Evolutionary conservation across 768 basidiomycete species (phyloP).

Genomic region (Pisolithus orientalis): DNA sequence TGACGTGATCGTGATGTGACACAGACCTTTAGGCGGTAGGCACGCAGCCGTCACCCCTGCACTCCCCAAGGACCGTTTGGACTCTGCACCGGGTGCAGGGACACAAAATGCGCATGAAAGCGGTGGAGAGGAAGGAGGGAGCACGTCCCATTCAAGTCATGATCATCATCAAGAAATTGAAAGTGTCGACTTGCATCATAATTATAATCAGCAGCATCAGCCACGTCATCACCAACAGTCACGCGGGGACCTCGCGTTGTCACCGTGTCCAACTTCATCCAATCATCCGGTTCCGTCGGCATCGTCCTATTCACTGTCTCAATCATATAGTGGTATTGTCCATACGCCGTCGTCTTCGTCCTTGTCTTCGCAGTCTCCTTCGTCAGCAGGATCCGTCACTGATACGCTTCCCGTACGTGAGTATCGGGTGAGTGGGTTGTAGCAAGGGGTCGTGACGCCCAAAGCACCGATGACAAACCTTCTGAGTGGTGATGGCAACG

Average conservation of each 20-base stretch:
- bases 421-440: no score
- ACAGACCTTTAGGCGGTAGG: conserved; percentile 69
- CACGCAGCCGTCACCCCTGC: conserved; percentile 81
- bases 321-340: no score
- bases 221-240: conserved; percentile 34
- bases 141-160: background rate
- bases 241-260: conserved; percentile 69
- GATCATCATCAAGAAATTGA: background rate
- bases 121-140: background rate
- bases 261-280: conserved; percentile 29
- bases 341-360: no score
- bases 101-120: background rate
- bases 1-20: conserved; percentile 27
- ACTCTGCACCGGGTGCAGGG: conserved; percentile 24
- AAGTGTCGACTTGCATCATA: background rate
- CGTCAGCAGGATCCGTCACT: no score
- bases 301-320: conserved; percentile 19
- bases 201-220: conserved; percentile 7
- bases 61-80: conserved; percentile 65
- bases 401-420: no score
- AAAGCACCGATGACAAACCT: no score
- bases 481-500: no score
- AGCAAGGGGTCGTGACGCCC: no score
- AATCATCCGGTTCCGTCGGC: conserved; percentile 29
- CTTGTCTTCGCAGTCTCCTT: no score